phyloP scores from a whole-genome alignment of 345 rosid genomes.

The Syzygium grande region DNA sequence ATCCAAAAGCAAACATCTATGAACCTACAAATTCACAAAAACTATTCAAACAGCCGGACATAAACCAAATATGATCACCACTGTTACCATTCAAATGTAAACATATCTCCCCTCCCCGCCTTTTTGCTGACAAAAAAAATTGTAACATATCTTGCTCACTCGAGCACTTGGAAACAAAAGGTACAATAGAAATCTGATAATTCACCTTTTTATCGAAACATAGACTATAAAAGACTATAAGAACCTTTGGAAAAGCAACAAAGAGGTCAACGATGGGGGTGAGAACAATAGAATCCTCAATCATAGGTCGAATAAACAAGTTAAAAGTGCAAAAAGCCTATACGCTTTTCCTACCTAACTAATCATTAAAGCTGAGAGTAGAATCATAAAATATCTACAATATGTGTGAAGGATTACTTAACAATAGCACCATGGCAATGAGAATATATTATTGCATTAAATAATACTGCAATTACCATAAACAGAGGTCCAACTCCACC shows the following conservation, averaged over 20 bases:
- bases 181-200: background rate
- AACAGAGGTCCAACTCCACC: slow-evolving; percentile 67
- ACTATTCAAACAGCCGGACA: background rate
- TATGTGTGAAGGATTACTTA: background rate
- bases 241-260: background rate
- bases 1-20: background rate
- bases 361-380: background rate
- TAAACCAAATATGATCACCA: background rate
- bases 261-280: background rate
- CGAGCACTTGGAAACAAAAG: background rate
- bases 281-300: background rate
- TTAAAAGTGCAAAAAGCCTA: background rate
- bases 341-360: background rate
- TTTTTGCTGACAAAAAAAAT: background rate
- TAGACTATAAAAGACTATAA: background rate
- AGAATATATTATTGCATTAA: background rate
- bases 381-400: background rate
- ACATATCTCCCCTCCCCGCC: background rate
- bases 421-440: background rate
- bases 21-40: background rate
- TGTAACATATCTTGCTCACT: background rate
- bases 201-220: background rate
- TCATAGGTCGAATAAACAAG: background rate
- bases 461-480: slow-evolving; percentile 41
- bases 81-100: background rate